Evolutionary conservation across 345 rosid species (phyloP).

Genomic region (Firmiana major): DNA sequence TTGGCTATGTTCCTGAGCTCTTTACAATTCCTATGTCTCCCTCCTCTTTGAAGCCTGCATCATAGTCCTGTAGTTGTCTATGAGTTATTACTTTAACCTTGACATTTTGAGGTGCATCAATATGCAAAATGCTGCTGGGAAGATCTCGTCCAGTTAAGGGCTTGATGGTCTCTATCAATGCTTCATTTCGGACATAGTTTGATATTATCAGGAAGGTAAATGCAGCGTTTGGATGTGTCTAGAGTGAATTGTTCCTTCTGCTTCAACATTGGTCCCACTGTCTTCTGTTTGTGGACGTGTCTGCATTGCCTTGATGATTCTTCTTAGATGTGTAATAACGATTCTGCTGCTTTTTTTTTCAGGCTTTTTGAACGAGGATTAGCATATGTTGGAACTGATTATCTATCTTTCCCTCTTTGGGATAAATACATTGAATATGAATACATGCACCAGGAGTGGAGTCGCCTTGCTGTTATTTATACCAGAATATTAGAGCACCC

Average conservation of each 20-base stretch:
- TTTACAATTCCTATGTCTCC: slow-evolving; percentile 22
- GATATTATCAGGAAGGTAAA: slow-evolving; percentile 92
- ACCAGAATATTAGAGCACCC: slow-evolving; percentile 84
- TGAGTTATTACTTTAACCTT: slow-evolving; percentile 44
- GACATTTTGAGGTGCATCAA: slow-evolving; percentile 71
- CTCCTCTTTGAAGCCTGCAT: slow-evolving; percentile 27
- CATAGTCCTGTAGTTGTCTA: slow-evolving; percentile 39
- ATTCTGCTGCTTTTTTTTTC: slow-evolving; percentile 28
- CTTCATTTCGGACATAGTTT: slow-evolving; percentile 78
- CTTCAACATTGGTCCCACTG: slow-evolving; percentile 47
- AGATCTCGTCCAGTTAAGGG: slow-evolving; percentile 82
- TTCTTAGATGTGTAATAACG: slow-evolving; percentile 18
- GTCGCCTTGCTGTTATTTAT: slow-evolving; percentile 69
- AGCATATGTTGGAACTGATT: slow-evolving; percentile 89
- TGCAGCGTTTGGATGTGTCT: slow-evolving; percentile 78
- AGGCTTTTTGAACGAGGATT: slow-evolving; percentile 93
- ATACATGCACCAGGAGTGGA: slow-evolving; percentile 87
- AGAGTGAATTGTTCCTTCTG: slow-evolving; percentile 71
- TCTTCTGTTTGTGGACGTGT: slow-evolving; percentile 33
- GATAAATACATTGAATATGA: slow-evolving; percentile 94
- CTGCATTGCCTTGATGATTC: slow-evolving; percentile 22
- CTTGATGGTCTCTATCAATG: slow-evolving; percentile 87
- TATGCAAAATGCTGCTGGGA: slow-evolving; percentile 94
- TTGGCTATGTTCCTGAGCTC: slow-evolving; percentile 24
- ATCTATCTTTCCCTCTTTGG: slow-evolving; percentile 78